Evolutionary conservation across 805 yeast species (phyloP).

Genomic region (Starmerella stigmatis): DNA sequence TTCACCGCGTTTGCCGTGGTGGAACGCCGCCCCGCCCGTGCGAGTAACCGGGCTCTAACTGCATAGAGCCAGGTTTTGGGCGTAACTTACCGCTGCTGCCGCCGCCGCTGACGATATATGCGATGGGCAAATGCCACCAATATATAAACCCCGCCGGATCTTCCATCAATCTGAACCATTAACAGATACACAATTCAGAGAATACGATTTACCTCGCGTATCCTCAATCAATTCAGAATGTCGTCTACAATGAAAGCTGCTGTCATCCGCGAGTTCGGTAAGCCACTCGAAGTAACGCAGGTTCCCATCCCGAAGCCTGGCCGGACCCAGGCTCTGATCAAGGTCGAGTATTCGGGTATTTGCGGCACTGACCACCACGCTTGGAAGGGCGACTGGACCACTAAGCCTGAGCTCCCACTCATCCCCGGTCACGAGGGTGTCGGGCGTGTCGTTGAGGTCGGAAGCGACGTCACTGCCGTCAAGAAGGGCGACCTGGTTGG

Average conservation of each 20-base stretch:
- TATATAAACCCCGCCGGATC: background rate
- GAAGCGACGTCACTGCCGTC: constrained; percentile 56
- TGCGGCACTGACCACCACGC: constrained; percentile 93
- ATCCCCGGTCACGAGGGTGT: constrained; percentile 91
- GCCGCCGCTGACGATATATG: constrained; percentile 5
- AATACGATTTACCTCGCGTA: background rate
- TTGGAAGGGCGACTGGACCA: constrained; percentile 91
- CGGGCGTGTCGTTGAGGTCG: constrained; percentile 71
- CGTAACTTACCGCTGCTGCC: no score
- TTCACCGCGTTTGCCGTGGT: background rate
- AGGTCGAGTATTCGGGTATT: constrained; percentile 81
- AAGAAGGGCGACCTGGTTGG: constrained; percentile 76
- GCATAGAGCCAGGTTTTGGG: background rate
- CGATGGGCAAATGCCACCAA: background rate
- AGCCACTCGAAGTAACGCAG: constrained; percentile 55
- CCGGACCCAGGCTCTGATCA: constrained; percentile 65
- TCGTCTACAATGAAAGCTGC: constrained; percentile 42
- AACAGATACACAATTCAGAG: background rate
- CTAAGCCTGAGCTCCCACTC: constrained; percentile 59
- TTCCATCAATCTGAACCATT: background rate
- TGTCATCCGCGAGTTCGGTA: constrained; percentile 55
- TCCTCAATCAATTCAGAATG: background rate
- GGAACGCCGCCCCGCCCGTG: background rate
- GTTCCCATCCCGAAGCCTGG: constrained; percentile 73
- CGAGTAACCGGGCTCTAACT: background rate